Evolutionary conservation across 2,329 filamentous ascomycete genomes (phyloP), one percentile per base, ranked within the genome.

Genomic region (Hypoxylon sp.): DNA sequence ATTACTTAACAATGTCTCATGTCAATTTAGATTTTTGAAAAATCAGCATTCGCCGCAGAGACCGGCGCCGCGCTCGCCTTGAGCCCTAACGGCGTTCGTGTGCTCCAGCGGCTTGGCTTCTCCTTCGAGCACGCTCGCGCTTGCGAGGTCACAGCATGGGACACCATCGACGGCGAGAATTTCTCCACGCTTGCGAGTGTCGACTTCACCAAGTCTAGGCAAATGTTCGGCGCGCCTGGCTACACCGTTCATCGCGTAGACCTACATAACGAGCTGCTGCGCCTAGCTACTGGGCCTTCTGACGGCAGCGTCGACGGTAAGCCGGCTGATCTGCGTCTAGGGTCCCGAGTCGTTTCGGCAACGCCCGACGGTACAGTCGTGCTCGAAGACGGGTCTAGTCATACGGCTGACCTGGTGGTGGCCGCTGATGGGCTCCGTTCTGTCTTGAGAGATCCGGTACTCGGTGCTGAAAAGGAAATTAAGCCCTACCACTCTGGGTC

Each of bases 401-500:
- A 72, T 43, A 32, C 57, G 20, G 74, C 73, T 4, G 75, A 77
- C 46, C 56, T 78, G 2, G 62, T 77, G 6, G 49, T 78, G 22
- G 74, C 66, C 6, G 76, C 73, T 2, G 76, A 78, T 50, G 76
- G 76, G 11, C 51, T 68, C 19, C 62, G 62, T 46, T 68, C 67
- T 4, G 62, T 69, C 20, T 26, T 67, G 50, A 64, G 67, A 58
- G 57, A 50, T 39, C 50, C 59, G 26, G 59, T 70, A 39, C 44
- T 68, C 48, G 57, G 62, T 43, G 67, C 67, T 59, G 64, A 43
- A 34, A 64, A 50, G 59, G 65, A 37, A 46, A 57, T 49, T 39
- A 61, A 52, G 65, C 65, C 32, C 57, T 62, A 58, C 6, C 4
- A 37, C 59, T 70, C 71, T 0, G 70, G 70, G 1, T 52, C 71